phyloP scores from a whole-genome alignment of 495 filamentous ascomycete species.

The Parachaetomium inaequale region DNA sequence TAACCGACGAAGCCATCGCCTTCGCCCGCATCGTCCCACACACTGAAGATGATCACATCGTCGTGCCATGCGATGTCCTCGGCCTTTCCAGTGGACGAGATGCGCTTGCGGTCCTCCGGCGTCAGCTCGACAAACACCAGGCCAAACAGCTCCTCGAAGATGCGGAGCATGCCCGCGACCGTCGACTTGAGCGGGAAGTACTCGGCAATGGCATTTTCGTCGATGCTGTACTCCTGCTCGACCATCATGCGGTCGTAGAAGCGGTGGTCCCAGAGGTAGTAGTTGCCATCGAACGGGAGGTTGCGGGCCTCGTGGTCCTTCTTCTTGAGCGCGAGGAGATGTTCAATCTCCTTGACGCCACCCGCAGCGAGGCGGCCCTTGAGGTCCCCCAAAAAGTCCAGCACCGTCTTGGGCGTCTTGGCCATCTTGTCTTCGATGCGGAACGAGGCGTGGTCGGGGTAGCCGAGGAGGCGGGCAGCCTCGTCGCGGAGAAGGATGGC shows the following conservation, averaged over 20 bases:
- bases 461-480: constrained; percentile 84
- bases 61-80: constrained; percentile 60
- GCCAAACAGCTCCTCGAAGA: constrained; percentile 92
- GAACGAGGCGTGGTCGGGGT: constrained; percentile 89
- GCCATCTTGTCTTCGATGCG: constrained; percentile 97
- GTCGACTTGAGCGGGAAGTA: constrained; percentile 88
- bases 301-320: constrained; percentile 60
- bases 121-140: constrained; percentile 82
- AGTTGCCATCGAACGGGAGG: constrained; percentile 62
- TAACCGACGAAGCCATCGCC: constrained; percentile 60
- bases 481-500: constrained; percentile 87
- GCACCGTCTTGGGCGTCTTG: constrained; percentile 81
- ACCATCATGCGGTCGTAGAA: constrained; percentile 90
- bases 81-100: constrained; percentile 52
- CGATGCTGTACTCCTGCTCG: constrained; percentile 83
- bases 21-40: constrained; percentile 59
- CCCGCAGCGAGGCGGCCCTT: constrained; percentile 69
- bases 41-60: constrained; percentile 60
- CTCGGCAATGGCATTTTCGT: constrained; percentile 85
- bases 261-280: constrained; percentile 84
- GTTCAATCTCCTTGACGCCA: constrained; percentile 69
- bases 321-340: constrained; percentile 75
- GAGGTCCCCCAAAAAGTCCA: constrained; percentile 80
- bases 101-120: constrained; percentile 44
- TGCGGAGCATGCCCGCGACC: constrained; percentile 84